Evolutionary conservation across 139 green algal species (phyloP).

Genomic region (Cymbomonas tetramitiformis): DNA sequence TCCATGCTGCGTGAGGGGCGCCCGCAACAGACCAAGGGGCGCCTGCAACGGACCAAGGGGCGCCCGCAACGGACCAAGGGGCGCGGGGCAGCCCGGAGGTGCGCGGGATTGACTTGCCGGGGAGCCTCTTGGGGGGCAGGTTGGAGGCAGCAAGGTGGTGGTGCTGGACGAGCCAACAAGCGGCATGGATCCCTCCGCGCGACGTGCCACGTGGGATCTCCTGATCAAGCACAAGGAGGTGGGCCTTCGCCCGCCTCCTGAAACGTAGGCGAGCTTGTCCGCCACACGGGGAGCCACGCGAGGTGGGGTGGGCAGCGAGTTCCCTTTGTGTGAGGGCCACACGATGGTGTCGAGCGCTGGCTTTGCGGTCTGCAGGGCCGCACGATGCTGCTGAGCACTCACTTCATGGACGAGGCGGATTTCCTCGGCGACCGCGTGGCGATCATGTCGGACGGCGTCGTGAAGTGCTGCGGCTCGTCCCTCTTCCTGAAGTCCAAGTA

Average conservation of each 20-base stretch:
- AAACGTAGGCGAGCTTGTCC: conserved; percentile 48
- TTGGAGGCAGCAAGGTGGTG: too few relatives aligned
- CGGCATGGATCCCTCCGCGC: conserved; percentile 65
- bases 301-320: background rate
- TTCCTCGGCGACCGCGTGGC: conserved; percentile 55
- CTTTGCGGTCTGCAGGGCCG: conserved; percentile 4
- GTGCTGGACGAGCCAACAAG: conserved; percentile 61
- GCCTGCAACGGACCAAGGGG: too few relatives aligned
- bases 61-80: too few relatives aligned
- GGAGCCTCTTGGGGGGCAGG: too few relatives aligned
- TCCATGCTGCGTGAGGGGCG: too few relatives aligned
- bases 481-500: conserved; percentile 52
- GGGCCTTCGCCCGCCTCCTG: too few relatives aligned
- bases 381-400: conserved; percentile 79
- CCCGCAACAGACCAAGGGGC: too few relatives aligned
- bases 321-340: background rate
- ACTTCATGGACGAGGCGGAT: conserved; percentile 60
- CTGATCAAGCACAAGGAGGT: conserved; percentile 45
- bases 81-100: too few relatives aligned
- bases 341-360: conserved; percentile 19
- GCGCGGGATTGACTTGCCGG: too few relatives aligned
- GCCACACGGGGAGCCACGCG: conserved; percentile 17
- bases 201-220: conserved; percentile 49
- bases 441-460: conserved; percentile 52
- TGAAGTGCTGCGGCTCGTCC: conserved; percentile 47